Evolutionary conservation across 129 eudicot genomes (phyloP), one percentile per base, ranked within the genome.

Genomic region (Helianthus tuberosus): DNA sequence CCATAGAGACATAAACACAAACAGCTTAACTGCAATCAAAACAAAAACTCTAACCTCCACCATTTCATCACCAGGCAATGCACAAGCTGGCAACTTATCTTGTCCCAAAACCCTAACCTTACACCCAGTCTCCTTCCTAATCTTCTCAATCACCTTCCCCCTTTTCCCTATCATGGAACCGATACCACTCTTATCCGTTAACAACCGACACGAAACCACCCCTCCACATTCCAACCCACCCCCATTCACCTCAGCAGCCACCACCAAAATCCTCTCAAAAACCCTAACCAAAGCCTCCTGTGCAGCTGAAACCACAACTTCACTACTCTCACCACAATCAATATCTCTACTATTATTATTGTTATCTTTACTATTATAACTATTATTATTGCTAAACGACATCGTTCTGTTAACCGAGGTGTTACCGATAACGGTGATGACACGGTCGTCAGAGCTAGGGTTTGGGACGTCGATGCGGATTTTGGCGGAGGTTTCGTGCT

Each of bases 111-210:
- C 76, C 85, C 82, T 81, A 75, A 93, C 68, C 70, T 67, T 93
- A 69, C 89, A 82, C 3, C 95, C 89, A 68, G 80, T 84, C 8
- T 93, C 96, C 72, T 75, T 84, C 81, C 86, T 89, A 46, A 93
- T 79, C 68, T 76, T 88, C 85, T 84, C 92, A 50, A 93, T 77
- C 44, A 84, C 88, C 52, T 82, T 86, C 82, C 96, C 98, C 10
- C 90, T 92, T 75, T 86, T 93, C 54, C 98, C 96, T 11, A 93
- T 93, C 16, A 93, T 87, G 2, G 91, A 80, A 17, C 96, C 92
- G 9, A 80, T 87, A 5, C 84, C 80, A 61, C 75, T 77, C 72
- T 64, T 82, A 68, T 87, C 88, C 3, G 78, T 85, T 69, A 93
- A 69, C 53, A 93, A 58, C 76, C 96, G 79, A 77, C 90, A 88